These are phyloP conservation scores for Strobilomyces echinocephalus DNA, from an alignment of 768 basidiomycete genomes.

Conservation along the genomic window DNA sequence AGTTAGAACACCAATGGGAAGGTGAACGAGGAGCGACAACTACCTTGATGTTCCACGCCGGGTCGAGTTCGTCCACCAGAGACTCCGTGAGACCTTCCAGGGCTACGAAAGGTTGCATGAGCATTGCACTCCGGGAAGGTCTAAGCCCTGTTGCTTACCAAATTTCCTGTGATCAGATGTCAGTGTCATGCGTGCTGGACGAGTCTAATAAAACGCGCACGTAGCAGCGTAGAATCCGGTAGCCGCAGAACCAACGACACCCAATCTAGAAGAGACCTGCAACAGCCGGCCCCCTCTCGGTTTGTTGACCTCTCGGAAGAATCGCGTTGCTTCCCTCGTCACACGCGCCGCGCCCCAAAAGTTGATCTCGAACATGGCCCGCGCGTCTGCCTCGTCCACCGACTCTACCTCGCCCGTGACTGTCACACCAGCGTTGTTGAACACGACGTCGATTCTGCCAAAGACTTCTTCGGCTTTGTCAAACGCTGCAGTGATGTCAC, in stretches of 20 bases:
- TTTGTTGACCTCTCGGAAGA: conserved; percentile 37
- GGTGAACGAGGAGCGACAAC: not conserved
- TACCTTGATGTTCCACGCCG: conserved; percentile 19
- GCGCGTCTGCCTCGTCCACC: conserved; percentile 27
- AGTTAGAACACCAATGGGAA: not conserved
- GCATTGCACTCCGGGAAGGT: not conserved
- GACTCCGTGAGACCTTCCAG: not conserved
- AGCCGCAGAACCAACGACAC: conserved; percentile 18
- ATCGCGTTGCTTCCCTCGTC: conserved; percentile 25
- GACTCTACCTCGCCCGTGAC: conserved; percentile 35
- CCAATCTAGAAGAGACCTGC: conserved; percentile 35
- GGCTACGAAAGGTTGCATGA: conserved; percentile 5
- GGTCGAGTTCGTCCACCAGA: conserved; percentile 8
- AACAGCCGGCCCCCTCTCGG: conserved; percentile 37
- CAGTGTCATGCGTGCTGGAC: not conserved
- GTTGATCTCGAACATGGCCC: conserved; percentile 34
- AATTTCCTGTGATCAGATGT: conserved; percentile 9
- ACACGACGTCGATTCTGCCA: conserved; percentile 35
- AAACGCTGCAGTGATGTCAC: conserved; percentile 28
- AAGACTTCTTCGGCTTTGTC: conserved; percentile 21
- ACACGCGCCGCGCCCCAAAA: conserved; percentile 15
- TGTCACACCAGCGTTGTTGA: conserved; percentile 33
- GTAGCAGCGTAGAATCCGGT: conserved; percentile 25
- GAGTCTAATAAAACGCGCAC: conserved; percentile 5
- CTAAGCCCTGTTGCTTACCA: conserved; percentile 1